Percentiles rank a stretch among this genome's conserved stretches.
These are phyloP conservation scores for Hortaea sp. DNA, from an alignment of 2,329 filamentous ascomycete species.

Conservation along the genomic window DNA sequence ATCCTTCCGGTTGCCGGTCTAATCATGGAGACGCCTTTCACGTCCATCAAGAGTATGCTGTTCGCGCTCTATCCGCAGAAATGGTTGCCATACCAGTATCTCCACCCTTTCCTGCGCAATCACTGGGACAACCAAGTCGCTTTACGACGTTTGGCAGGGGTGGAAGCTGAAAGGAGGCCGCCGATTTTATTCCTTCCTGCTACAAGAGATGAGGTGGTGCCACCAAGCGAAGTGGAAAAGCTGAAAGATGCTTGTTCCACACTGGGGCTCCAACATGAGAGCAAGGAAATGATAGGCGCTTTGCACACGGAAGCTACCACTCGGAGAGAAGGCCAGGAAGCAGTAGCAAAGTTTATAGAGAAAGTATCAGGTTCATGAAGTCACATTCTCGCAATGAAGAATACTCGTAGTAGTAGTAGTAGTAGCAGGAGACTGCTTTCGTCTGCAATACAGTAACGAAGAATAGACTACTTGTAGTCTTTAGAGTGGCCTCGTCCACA, in stretches of 20 bases:
- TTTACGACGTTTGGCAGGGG: constrained; percentile 29
- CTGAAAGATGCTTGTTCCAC: constrained; percentile 36
- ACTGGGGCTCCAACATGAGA: constrained; percentile 26
- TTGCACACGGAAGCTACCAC: constrained; percentile 42
- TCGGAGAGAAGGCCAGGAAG: constrained; percentile 32
- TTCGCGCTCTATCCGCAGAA: constrained; percentile 64
- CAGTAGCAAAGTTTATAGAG: constrained; percentile 22
- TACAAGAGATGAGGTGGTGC: constrained; percentile 47
- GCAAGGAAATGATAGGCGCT: constrained; percentile 34
- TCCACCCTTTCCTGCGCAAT: constrained; percentile 63
- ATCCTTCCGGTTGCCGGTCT: constrained; percentile 34
- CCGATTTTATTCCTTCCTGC: constrained; percentile 48
- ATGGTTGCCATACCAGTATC: constrained; percentile 68
- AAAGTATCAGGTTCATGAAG: neutral
- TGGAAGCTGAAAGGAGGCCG: constrained; percentile 6
- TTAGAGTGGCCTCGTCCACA: no score
- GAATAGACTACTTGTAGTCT: no score
- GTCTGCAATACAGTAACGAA: no score
- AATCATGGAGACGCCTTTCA: constrained; percentile 67
- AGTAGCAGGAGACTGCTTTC: no score
- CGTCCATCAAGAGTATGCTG: constrained; percentile 61
- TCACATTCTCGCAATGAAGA: no score
- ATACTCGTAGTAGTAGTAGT: no score
- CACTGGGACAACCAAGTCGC: constrained; percentile 40
- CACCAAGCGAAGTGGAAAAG: constrained; percentile 44